Base-by-base conservation (phyloP, 2,329 filamentous ascomycete genomes). In the Fusarium transvaalense region DNA sequence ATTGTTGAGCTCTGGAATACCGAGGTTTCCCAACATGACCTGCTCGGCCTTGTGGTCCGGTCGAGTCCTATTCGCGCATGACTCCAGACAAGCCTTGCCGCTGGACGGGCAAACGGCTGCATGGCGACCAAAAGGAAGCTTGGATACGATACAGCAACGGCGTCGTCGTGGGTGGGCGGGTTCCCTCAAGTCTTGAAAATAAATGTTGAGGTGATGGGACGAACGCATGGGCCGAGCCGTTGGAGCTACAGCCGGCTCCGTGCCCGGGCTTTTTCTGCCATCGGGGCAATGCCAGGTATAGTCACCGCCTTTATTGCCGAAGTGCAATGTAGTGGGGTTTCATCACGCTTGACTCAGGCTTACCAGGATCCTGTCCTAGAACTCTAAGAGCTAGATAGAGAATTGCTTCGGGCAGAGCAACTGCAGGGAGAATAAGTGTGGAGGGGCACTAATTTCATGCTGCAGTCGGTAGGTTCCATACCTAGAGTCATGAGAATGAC, bases 21-120 rank as follows among this genome's bases (percentile, higher is more conserved):
- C n/a, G 64, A 48, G 9, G 41, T 42, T 34, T 64, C 59, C 59
- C 52, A 69, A 42, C 61, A 72, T 45, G 61, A 54, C 56, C 64
- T 68, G 57, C 56, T 57, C 17, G 72, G 57, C 58, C 68, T 61
- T 39, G 62, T 56, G 47, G 71, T 62, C 54, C 64, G 69, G 56
- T 71, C 64, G 47, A 76, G 60, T 41, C 74, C 66, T 57, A 73
- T 68, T 66, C 70, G 64, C 57, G 74, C 72, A 57, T 76, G 72
- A 58, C 71, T 66, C 75, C 71, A 75, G 58, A 74, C 75, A 38
- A 74, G 69, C 61, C 76, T 74, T 60, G 69, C 74, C 53, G 67
- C 71, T 50, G 76, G 74, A 57, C 77, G 76, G 64, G 74, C 76
- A 66, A 80, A 73, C 27, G 76, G 75, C 72, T 78, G 78, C 78